Conservation (phyloP, 169 alveolate genomes). For the Plasmodium fragile region DNA sequence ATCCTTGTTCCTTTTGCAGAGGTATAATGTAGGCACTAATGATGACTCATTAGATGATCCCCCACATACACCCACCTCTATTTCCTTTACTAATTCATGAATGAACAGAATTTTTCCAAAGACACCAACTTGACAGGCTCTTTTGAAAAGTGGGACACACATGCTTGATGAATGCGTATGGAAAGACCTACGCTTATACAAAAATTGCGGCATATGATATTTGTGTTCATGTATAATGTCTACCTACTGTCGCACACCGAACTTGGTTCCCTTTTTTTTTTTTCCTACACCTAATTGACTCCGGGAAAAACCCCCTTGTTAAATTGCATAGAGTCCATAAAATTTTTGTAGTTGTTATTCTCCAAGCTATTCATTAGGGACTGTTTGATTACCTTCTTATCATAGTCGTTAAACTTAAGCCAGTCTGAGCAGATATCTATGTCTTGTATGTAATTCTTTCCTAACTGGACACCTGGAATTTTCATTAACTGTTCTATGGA, state of each 20-base stretch:
- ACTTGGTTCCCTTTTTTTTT: not conserved
- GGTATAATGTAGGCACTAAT: not conserved
- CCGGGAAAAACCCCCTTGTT: slow-evolving; percentile 6
- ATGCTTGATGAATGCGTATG: not conserved
- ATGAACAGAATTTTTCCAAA: not conserved
- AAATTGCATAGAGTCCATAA: slow-evolving; percentile 28
- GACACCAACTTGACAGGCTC: not conserved
- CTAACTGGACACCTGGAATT: slow-evolving; percentile 70
- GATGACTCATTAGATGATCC: not conserved
- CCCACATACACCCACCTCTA: not conserved
- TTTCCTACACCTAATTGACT: not conserved
- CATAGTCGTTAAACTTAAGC: slow-evolving; percentile 60
- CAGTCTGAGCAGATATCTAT: slow-evolving; percentile 68
- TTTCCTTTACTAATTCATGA: not conserved
- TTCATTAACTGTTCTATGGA: slow-evolving; percentile 52
- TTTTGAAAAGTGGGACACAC: not conserved
- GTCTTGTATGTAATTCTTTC: slow-evolving; percentile 65
- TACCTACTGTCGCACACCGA: not conserved
- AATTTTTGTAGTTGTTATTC: slow-evolving; percentile 13
- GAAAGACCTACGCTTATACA: not conserved
- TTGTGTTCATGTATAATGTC: not conserved
- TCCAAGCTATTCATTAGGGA: slow-evolving; percentile 40
- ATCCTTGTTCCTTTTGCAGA: not conserved
- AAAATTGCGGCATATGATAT: not conserved
- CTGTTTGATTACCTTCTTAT: slow-evolving; percentile 40